Evolutionary conservation across 331 rosid species (phyloP).

Genomic region (Malus hybrid): DNA sequence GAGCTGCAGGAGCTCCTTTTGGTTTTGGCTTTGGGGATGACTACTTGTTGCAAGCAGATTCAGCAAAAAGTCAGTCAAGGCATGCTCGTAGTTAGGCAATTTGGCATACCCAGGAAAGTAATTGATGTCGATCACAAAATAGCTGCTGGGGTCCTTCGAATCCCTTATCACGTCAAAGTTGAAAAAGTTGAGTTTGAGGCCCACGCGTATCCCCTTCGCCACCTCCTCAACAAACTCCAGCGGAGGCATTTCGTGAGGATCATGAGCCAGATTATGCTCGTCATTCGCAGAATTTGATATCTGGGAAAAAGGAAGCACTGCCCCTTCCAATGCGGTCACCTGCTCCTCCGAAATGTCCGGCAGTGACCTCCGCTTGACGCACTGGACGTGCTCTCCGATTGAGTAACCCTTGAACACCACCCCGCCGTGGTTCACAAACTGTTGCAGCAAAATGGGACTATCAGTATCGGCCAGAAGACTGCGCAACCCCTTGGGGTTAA

Average conservation of each 20-base stretch:
- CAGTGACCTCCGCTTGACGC: conserved; percentile 57
- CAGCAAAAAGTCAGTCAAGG: conserved; percentile 20
- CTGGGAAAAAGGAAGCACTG: conserved; percentile 29
- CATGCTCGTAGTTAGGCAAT: conserved; percentile 13
- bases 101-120: conserved; percentile 64
- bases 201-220: conserved; percentile 10
- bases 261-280: not conserved
- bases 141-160: conserved; percentile 17
- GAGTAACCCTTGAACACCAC: conserved; percentile 63
- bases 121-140: conserved; percentile 59
- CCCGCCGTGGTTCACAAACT: conserved; percentile 68
- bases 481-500: conserved; percentile 29
- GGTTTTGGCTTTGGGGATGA: too few relatives aligned
- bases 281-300: conserved; percentile 28
- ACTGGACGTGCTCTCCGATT: conserved; percentile 38
- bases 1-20: not conserved
- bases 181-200: conserved; percentile 30
- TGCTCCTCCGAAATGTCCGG: conserved; percentile 26
- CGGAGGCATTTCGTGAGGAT: conserved; percentile 35
- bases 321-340: conserved; percentile 10
- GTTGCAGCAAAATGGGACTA: conserved; percentile 45
- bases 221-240: conserved; percentile 27
- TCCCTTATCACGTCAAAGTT: conserved; percentile 62
- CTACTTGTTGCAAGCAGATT: not conserved
- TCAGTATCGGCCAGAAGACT: not conserved